phyloP scores from a whole-genome alignment of 2,329 filamentous ascomycete species.

The Sphaerulina musiva region DNA sequence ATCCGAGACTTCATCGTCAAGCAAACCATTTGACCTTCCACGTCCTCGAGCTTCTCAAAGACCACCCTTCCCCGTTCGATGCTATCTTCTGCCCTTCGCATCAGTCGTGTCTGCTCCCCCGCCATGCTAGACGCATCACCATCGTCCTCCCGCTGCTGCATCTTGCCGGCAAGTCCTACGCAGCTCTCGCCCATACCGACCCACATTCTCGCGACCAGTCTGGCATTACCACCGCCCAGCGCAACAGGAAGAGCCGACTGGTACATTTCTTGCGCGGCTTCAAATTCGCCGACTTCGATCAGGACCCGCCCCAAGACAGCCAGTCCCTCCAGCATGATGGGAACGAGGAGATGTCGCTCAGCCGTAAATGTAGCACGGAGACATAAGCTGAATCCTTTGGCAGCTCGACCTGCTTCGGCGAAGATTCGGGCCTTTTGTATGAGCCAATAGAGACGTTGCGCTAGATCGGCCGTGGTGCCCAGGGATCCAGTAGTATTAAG shows the following conservation, averaged over 20 bases:
- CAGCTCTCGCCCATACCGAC: slow-evolving; percentile 66
- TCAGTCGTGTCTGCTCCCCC: slow-evolving; percentile 23
- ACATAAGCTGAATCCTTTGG: slow-evolving; percentile 69
- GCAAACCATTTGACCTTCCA: slow-evolving; percentile 66
- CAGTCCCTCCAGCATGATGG: slow-evolving; percentile 66
- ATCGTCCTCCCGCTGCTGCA: neutral
- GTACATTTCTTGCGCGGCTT: slow-evolving; percentile 58
- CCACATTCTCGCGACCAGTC: slow-evolving; percentile 61
- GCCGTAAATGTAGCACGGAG: slow-evolving; percentile 69
- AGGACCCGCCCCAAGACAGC: slow-evolving; percentile 63
- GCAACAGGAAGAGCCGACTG: slow-evolving; percentile 63
- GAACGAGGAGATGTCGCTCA: slow-evolving; percentile 61
- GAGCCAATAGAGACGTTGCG: slow-evolving; percentile 64
- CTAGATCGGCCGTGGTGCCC: slow-evolving; percentile 46
- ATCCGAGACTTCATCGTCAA: slow-evolving; percentile 76
- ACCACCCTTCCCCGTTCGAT: slow-evolving; percentile 38
- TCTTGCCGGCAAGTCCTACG: slow-evolving; percentile 64
- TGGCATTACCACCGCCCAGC: slow-evolving; percentile 61
- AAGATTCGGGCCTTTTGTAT: slow-evolving; percentile 67
- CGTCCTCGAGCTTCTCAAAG: slow-evolving; percentile 62
- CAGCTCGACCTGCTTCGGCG: slow-evolving; percentile 59
- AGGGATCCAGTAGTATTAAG: slow-evolving; percentile 26
- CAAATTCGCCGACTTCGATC: slow-evolving; percentile 63
- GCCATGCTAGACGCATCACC: slow-evolving; percentile 10
- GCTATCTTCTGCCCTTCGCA: slow-evolving; percentile 26